A percentile compares a stretch with the other conserved stretches of the same genome.
These are phyloP conservation scores for Colletotrichum sp. DNA, from an alignment of 2,329 filamentous ascomycete genomes.

Conservation along the genomic window DNA sequence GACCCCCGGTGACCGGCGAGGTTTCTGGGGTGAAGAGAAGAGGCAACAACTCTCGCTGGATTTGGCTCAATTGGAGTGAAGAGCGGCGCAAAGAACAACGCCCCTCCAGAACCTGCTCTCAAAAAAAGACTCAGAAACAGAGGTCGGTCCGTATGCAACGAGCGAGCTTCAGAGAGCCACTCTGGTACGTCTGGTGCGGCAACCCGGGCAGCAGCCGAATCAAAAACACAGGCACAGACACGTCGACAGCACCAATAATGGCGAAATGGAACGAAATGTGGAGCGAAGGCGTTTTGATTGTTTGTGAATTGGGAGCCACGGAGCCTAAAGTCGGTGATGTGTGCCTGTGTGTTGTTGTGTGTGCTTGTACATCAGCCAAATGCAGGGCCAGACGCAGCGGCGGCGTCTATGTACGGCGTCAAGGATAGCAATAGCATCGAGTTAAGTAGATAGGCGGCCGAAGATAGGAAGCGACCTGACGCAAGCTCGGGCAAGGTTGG, in stretches of 20 bases:
- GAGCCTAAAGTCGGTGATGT: not conserved
- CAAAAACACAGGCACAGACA: not conserved
- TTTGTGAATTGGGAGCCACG: not conserved
- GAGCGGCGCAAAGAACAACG: not conserved
- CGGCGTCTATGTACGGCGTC: not conserved
- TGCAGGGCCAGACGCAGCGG: not conserved
- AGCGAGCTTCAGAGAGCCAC: slow-evolving; percentile 1
- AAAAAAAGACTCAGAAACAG: not conserved
- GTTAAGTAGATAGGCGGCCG: not conserved
- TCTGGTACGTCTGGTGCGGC: not conserved
- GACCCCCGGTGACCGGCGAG: not conserved
- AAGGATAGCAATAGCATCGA: not conserved
- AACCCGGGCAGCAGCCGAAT: not conserved
- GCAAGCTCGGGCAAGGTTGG: not conserved
- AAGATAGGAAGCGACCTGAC: not conserved
- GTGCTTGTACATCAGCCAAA: not conserved
- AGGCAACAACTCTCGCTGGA: not conserved
- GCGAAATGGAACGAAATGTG: slow-evolving; percentile 2
- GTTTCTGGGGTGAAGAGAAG: not conserved
- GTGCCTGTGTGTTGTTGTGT: not conserved
- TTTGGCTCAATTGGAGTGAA: not conserved
- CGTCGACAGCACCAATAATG: slow-evolving; percentile 1
- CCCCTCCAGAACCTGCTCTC: not conserved
- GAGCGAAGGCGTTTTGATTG: slow-evolving; percentile 4
- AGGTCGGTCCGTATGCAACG: not conserved